These are phyloP conservation scores for Phaeosphaeriaceae sp. DNA, from an alignment of 2,329 filamentous ascomycete genomes.

Conservation along the genomic window DNA sequence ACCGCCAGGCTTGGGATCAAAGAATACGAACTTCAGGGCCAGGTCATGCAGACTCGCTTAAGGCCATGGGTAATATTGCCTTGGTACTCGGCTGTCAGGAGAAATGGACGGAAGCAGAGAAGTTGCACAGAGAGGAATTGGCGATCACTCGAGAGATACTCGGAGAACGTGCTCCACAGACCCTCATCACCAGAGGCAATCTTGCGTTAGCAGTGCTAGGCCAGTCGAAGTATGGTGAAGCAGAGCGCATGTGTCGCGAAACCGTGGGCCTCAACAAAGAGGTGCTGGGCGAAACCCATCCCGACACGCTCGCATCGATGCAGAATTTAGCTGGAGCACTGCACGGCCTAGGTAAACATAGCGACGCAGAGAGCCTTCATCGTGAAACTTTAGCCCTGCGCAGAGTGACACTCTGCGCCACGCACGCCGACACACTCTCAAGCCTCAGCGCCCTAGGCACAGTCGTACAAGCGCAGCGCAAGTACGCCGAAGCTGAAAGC, in stretches of 20 bases:
- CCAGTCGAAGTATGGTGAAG: background rate
- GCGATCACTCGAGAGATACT: background rate
- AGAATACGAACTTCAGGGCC: constrained; percentile 7
- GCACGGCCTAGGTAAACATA: background rate
- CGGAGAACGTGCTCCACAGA: background rate
- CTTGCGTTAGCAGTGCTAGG: background rate
- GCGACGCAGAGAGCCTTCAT: background rate
- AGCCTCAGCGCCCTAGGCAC: background rate
- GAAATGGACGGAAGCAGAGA: constrained; percentile 4
- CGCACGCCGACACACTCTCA: constrained; percentile 11
- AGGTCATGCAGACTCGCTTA: constrained; percentile 7
- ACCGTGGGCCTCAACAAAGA: background rate
- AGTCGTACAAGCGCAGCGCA: background rate
- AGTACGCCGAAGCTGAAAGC: background rate
- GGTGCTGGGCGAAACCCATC: background rate
- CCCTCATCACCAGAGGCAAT: background rate
- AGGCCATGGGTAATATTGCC: constrained; percentile 10
- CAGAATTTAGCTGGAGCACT: background rate
- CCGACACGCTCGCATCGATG: background rate
- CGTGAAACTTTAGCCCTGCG: background rate
- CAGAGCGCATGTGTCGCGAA: background rate
- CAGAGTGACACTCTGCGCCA: constrained; percentile 1
- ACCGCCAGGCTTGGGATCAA: constrained; percentile 5
- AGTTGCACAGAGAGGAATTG: background rate
- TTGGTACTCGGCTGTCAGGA: background rate